Evolutionary conservation across 2,329 filamentous ascomycete genomes (phyloP), one percentile per base, ranked within the genome.

Genomic region (Fusarium tanahbumbuense): DNA sequence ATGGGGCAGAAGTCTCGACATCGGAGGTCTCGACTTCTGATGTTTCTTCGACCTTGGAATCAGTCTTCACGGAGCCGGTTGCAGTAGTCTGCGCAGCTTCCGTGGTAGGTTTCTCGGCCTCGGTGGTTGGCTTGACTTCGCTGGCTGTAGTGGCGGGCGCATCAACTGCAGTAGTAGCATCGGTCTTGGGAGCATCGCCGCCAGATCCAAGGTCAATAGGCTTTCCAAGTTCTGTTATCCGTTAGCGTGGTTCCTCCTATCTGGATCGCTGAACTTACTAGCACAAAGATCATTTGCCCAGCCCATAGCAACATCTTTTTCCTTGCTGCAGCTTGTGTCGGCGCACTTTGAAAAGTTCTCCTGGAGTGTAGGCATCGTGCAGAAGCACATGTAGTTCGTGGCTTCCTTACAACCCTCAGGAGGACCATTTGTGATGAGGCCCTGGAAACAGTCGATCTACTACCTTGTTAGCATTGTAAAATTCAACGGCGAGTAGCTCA

Each of bases 221-320:
- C 13, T 59, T 63, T 11, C 67, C 67, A 11, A 71, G 63, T 25
- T 71, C 67, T 70, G 37, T 12, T 27, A 0, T 1, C 8, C 4
- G 15, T 69, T 22, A 70, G 61, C 7, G n/a, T 15, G 11, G 3
- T 3, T 1, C 2, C 7, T 0, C 9, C 3, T 13, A 18, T 5
- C 8, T 3, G 1, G 11, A 3, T 4, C n/a, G n/a, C n/a, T n/a
- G n/a, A n/a, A 44, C 60, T 27, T 20, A 70, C 69, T 69, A 1
- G 8, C n/a, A 83, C 87, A 77, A n/a, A 77, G 64, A 27, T 73
- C 67, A 20, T 70, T 64, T 5, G 74, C 75, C 34, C 76, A 77
- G 11, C 23, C 27, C 28, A 76, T 54, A 18, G 75, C 70, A 3
- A 46, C 53, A 6, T 61, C 44, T 12, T 63, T 67, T 0, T 68